Evolutionary conservation across 768 basidiomycete species (phyloP), one percentile per base, ranked within the genome.

Genomic region (Russula earlei): DNA sequence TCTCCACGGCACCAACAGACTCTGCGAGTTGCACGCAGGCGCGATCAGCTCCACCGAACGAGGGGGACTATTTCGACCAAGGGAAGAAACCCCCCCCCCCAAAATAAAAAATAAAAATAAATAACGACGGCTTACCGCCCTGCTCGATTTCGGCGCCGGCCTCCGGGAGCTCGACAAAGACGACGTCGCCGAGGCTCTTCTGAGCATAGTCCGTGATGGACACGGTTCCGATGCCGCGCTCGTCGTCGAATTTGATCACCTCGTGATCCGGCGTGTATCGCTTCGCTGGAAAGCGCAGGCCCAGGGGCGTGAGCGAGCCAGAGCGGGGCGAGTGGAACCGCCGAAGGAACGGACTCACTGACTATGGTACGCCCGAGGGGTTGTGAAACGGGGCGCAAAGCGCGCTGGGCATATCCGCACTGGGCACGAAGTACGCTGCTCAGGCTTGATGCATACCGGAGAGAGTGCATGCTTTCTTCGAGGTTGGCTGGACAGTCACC

Each of bases 181-280:
- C 96, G 49, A 98, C 91, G 68, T 99, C 96, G 31, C 96, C 96
- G 3, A 99, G 78, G 33, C 84, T 83, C 47, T 83, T 77, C 69
- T 97, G 92, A 2, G 96, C 96, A 67, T 96, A 87, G 67, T 95
- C 75, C 15, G 96, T 97, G 67, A 99, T 89, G 41, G 82, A 80
- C 42, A 98, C 76, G 8, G 79, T 85, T 36, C 91, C 95, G 27
- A 92, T 62, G 36, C 83, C 82, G 19, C 87, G 87, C 38, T 72
- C 67, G 55, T 87, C 80, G 68, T 99, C 93, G 67, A 82, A 90
- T 33, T 75, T 70, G 55, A 97, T 77, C 52, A 83, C 80, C 74
- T 99, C 95, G 69, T 99, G 95, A 56, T 94, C 93, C 43, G 70
- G 71, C 1, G 94, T 90, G 72, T 84, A 99, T 64, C 78, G 80